Conservation (phyloP, 495 filamentous ascomycete species). For the Delitschia confertaspora region DNA sequence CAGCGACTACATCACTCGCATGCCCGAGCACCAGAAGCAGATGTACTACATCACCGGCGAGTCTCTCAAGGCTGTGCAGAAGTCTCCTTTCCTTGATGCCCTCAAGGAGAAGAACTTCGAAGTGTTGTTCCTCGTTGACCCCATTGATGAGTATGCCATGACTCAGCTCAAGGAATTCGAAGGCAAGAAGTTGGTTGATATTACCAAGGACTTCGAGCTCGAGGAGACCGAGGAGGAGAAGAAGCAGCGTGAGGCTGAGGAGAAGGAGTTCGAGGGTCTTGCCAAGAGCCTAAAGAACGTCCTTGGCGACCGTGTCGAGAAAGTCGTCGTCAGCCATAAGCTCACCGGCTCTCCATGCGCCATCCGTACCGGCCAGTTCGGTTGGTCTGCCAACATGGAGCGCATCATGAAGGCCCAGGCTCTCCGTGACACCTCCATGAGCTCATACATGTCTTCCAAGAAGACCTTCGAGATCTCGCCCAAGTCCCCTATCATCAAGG, state of each 20-base stretch:
- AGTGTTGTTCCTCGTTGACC: constrained; percentile 97
- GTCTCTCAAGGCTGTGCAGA: constrained; percentile 92
- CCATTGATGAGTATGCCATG: constrained; percentile 99
- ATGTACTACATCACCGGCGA: constrained; percentile 99
- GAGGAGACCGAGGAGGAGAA: constrained; percentile 99
- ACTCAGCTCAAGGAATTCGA: constrained; percentile 99
- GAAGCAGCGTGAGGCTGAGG: constrained; percentile 86
- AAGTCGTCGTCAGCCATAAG: constrained; percentile 99
- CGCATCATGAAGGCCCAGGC: constrained; percentile 99
- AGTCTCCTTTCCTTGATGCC: constrained; percentile 97
- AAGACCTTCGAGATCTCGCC: constrained; percentile 99
- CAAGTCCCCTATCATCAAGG: constrained; percentile 93
- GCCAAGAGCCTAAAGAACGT: constrained; percentile 98
- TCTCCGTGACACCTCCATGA: constrained; percentile 98
- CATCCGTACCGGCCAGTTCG: constrained; percentile 99
- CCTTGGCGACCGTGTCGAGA: constrained; percentile 98
- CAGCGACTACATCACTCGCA: constrained; percentile 92
- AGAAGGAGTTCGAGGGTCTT: constrained; percentile 92
- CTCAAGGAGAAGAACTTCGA: constrained; percentile 99
- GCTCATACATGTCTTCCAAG: constrained; percentile 99
- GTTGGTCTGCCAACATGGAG: constrained; percentile 99
- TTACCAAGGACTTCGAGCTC: constrained; percentile 99
- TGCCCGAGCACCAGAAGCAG: constrained; percentile 99
- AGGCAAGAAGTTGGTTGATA: constrained; percentile 99
- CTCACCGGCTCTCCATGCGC: constrained; percentile 90